Conservation (phyloP, 2,329 filamentous ascomycete species). For the Exophiala sp. region DNA sequence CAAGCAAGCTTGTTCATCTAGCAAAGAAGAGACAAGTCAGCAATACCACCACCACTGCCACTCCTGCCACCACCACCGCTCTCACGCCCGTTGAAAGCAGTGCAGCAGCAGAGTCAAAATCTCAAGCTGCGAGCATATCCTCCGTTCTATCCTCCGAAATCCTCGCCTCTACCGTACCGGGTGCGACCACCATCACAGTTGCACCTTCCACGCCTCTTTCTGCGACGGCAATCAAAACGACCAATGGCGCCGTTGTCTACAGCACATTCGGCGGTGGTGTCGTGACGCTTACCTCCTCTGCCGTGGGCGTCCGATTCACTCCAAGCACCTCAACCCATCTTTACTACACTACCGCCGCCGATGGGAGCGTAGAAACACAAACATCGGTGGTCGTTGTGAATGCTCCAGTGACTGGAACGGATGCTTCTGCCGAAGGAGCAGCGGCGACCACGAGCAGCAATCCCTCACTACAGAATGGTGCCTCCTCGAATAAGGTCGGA, state of each 20-base stretch:
- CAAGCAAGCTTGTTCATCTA: constrained; percentile 61
- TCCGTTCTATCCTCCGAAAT: constrained; percentile 27
- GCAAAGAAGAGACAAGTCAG: constrained; percentile 55
- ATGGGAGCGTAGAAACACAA: constrained; percentile 42
- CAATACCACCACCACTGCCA: constrained; percentile 29
- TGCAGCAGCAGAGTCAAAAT: constrained; percentile 19
- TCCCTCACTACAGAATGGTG: constrained; percentile 42
- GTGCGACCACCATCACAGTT: constrained; percentile 26
- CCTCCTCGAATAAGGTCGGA: constrained; percentile 30
- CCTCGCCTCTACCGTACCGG: constrained; percentile 25
- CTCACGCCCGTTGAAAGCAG: constrained; percentile 28
- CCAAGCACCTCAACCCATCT: constrained; percentile 40
- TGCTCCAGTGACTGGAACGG: constrained; percentile 32
- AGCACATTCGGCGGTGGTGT: constrained; percentile 31
- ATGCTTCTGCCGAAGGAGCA: constrained; percentile 24
- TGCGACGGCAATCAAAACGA: constrained; percentile 24
- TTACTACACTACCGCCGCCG: constrained; percentile 40
- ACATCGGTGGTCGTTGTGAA: constrained; percentile 46
- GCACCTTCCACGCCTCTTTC: constrained; percentile 23
- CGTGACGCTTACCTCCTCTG: constrained; percentile 29
- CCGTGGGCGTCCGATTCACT: constrained; percentile 27
- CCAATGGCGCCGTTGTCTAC: constrained; percentile 30
- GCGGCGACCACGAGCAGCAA: constrained; percentile 27
- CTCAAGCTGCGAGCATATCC: constrained; percentile 21
- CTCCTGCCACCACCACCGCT: constrained; percentile 15